phyloP scores from a whole-genome alignment of 495 filamentous ascomycete species.

The Aspergillus kassunensis region DNA sequence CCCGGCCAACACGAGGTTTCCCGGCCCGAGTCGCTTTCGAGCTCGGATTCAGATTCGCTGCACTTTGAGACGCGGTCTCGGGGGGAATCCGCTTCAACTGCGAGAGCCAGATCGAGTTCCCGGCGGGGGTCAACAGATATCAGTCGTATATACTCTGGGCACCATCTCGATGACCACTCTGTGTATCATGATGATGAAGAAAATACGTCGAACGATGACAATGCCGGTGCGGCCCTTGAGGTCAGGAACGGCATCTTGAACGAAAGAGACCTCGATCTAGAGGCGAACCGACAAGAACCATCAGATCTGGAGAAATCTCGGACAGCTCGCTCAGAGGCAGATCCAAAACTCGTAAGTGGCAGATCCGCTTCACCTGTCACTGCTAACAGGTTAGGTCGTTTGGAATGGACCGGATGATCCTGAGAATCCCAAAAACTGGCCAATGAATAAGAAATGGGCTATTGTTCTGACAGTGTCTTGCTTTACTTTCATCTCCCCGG shows the following conservation, averaged over 20 bases:
- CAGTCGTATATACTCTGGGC: constrained; percentile 28
- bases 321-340: constrained; percentile 20
- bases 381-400: constrained; percentile 34
- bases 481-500: constrained; percentile 71
- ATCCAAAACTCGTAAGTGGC: constrained; percentile 27
- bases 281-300: constrained; percentile 12
- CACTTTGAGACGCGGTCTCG: too few relatives aligned
- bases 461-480: constrained; percentile 53
- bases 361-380: background rate
- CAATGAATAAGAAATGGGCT: constrained; percentile 55
- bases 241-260: constrained; percentile 27
- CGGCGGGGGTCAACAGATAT: constrained; percentile 15
- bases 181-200: constrained; percentile 31
- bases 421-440: constrained; percentile 60
- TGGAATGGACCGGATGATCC: constrained; percentile 56
- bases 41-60: too few relatives aligned
- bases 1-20: too few relatives aligned
- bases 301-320: constrained; percentile 22
- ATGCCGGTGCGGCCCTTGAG: constrained; percentile 19
- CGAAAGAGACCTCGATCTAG: constrained; percentile 32
- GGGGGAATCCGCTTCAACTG: too few relatives aligned
- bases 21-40: too few relatives aligned
- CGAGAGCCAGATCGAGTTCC: too few relatives aligned
- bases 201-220: background rate
- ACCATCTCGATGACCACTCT: constrained; percentile 35